These are phyloP conservation scores for Fusarium sp. DNA, from an alignment of 2,329 filamentous ascomycete species.

Conservation along the genomic window DNA sequence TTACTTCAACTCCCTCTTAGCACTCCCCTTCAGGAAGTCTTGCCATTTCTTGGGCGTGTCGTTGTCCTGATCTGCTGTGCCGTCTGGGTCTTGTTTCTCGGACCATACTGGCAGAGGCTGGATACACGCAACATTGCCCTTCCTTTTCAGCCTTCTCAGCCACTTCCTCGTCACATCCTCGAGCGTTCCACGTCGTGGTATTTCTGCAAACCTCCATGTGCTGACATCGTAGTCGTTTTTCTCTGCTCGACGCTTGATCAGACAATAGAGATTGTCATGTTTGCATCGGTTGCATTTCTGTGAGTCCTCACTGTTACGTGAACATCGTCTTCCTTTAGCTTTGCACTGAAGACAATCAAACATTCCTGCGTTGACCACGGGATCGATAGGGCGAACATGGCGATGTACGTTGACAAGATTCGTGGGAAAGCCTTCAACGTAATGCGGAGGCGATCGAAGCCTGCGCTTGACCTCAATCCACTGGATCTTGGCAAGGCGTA, in stretches of 20 bases:
- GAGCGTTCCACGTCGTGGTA: not conserved
- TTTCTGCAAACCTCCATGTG: slow-evolving; percentile 11
- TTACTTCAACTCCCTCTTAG: not conserved
- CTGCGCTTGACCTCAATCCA: slow-evolving; percentile 10
- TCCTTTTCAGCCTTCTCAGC: slow-evolving; percentile 11
- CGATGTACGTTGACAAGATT: slow-evolving; percentile 34
- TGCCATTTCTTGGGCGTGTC: slow-evolving; percentile 28
- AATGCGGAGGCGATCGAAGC: slow-evolving; percentile 33
- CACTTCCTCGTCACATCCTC: slow-evolving; percentile 2
- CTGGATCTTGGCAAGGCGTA: slow-evolving; percentile 18
- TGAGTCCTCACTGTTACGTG: slow-evolving; percentile 25
- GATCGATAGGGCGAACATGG: slow-evolving; percentile 23
- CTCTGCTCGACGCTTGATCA: slow-evolving; percentile 52
- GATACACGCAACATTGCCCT: not conserved
- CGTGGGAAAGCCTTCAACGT: slow-evolving; percentile 48
- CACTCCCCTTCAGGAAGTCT: slow-evolving; percentile 22
- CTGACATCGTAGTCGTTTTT: slow-evolving; percentile 68
- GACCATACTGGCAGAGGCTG: slow-evolving; percentile 35
- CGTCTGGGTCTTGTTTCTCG: slow-evolving; percentile 16
- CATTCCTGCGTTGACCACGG: not conserved
- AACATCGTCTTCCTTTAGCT: slow-evolving; percentile 42
- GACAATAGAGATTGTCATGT: slow-evolving; percentile 46
- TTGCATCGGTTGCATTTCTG: slow-evolving; percentile 39
- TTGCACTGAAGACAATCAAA: slow-evolving; percentile 46
- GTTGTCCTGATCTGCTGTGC: not conserved